Base-by-base conservation (phyloP, 1,284 basidiomycete genomes). In the Fomes fomentarius region DNA sequence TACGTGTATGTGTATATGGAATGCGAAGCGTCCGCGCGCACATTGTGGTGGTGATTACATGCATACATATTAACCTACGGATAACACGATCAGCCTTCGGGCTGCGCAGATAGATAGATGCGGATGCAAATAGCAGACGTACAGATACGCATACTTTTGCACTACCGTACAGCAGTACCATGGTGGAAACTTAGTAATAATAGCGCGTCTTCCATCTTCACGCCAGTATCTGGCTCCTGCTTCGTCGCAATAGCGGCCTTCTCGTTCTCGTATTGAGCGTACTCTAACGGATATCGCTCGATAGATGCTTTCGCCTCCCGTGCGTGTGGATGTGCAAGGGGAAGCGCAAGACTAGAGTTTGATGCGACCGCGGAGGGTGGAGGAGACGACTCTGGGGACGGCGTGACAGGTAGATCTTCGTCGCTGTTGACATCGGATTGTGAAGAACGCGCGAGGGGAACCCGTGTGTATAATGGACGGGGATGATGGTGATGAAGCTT, bases 141-240 rank as follows among this genome's bases (percentile, higher is more conserved):
- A 24, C 48, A 17, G n/a, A 40, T 48, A 45, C 19, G 24, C 31
- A 52, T 55, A 54, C 47, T 59, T 54, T 55, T 53, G 34, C 53
- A 47, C 76, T 75, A 84, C 58, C 80, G 83, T 63, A 82, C 78
- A 60, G 77, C 74, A 61, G 84, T 82, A 44, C 59, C 50, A 34
- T 84, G 81, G 64, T 87, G 84, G 73, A 89, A 89, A 67, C 83
- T 83, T 58, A 89, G 74, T 46, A 89, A 72, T 35, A 89, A 70
- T 35, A 87, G 71, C 5, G 87, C 87, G 63, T 89, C 87, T 63
- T 87, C 86, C 40, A 85, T 69, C 58, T 79, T 75, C 45, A 80
- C 76, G 50, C 78, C 76, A 14, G 76, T 69, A 52, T 58, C 71
- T 26, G 56, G 56, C 45, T 47, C 60, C 54, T 55, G 60, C 58